phyloP scores from a whole-genome alignment of 345 rosid genomes.

The Viola odorata region DNA sequence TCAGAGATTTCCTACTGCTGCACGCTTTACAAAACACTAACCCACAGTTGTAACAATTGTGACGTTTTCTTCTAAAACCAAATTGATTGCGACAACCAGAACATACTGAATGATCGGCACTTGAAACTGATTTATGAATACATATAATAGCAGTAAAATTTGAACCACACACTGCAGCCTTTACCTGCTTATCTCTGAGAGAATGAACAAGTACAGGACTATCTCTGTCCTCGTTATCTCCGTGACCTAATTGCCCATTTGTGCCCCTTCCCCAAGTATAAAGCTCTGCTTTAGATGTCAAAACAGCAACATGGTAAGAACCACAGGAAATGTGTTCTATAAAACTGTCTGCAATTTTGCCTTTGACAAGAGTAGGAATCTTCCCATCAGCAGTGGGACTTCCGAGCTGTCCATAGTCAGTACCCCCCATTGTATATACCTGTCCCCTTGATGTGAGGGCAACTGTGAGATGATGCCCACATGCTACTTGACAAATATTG shows the following conservation, averaged over 20 bases:
- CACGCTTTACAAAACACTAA: slow-evolving; percentile 81
- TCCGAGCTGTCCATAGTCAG: slow-evolving; percentile 71
- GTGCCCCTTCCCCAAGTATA: slow-evolving; percentile 84
- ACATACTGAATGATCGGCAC: slow-evolving; percentile 65
- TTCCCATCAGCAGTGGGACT: slow-evolving; percentile 49
- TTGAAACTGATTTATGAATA: slow-evolving; percentile 60
- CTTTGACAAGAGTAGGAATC: slow-evolving; percentile 52
- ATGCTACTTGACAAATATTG: slow-evolving; percentile 55
- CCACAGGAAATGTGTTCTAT: slow-evolving; percentile 81
- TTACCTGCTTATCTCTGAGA: slow-evolving; percentile 70
- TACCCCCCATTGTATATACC: slow-evolving; percentile 81
- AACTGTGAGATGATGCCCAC: slow-evolving; percentile 67
- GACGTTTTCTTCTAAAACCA: slow-evolving; percentile 82
- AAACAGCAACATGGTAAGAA: slow-evolving; percentile 65
- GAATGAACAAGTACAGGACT: slow-evolving; percentile 52
- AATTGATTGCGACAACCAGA: slow-evolving; percentile 80
- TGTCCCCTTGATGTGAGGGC: slow-evolving; percentile 59
- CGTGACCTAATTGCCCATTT: slow-evolving; percentile 90
- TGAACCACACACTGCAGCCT: slow-evolving; percentile 64
- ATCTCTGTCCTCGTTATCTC: slow-evolving; percentile 47
- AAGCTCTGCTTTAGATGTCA: slow-evolving; percentile 61
- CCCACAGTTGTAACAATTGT: slow-evolving; percentile 95
- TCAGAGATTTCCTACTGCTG: slow-evolving; percentile 65
- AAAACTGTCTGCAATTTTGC: slow-evolving; percentile 38
- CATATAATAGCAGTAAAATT: slow-evolving; percentile 75